Evolutionary conservation across 1,284 basidiomycete genomes (phyloP).

Genomic region (Rhodotorula sp.): DNA sequence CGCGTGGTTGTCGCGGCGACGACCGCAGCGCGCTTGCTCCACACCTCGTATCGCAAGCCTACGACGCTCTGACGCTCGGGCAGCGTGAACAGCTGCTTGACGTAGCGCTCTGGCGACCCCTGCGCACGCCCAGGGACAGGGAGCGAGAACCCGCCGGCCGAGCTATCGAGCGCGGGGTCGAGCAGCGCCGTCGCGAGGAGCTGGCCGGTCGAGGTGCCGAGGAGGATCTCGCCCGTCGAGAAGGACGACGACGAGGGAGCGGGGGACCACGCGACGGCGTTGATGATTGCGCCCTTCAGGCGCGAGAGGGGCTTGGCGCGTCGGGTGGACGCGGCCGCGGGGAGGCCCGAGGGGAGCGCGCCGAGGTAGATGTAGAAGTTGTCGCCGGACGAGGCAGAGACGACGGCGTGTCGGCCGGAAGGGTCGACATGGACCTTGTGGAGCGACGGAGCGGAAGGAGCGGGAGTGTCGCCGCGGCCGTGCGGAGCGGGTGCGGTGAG

Average conservation of each 20-base stretch:
- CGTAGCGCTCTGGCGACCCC: conserved; percentile 57
- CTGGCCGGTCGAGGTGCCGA: conserved; percentile 79
- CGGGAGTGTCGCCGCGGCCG: not conserved
- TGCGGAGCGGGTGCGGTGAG: not conserved
- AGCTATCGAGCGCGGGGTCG: conserved; percentile 70
- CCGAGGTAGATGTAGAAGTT: conserved; percentile 86
- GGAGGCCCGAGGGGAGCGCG: conserved; percentile 53
- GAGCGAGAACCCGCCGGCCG: conserved; percentile 33
- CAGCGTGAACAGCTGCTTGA: conserved; percentile 75
- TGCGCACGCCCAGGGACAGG: conserved; percentile 48
- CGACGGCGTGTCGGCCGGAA: conserved; percentile 81
- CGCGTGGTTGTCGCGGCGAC: conserved; percentile 82
- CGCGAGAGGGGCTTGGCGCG: conserved; percentile 75
- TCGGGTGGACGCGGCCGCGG: conserved; percentile 51
- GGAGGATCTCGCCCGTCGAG: conserved; percentile 80
- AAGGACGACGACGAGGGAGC: conserved; percentile 60
- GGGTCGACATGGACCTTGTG: conserved; percentile 86
- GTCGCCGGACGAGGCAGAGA: conserved; percentile 84
- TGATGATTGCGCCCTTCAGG: conserved; percentile 78
- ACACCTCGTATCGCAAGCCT: conserved; percentile 75
- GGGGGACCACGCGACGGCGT: conserved; percentile 92
- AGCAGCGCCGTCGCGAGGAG: conserved; percentile 77
- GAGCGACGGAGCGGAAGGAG: conserved; percentile 38
- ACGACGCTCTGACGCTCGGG: conserved; percentile 76
- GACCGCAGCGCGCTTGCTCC: conserved; percentile 58